Base-by-base conservation (phyloP, 2,329 filamentous ascomycete genomes). In the Fusarium sulawesiense region DNA sequence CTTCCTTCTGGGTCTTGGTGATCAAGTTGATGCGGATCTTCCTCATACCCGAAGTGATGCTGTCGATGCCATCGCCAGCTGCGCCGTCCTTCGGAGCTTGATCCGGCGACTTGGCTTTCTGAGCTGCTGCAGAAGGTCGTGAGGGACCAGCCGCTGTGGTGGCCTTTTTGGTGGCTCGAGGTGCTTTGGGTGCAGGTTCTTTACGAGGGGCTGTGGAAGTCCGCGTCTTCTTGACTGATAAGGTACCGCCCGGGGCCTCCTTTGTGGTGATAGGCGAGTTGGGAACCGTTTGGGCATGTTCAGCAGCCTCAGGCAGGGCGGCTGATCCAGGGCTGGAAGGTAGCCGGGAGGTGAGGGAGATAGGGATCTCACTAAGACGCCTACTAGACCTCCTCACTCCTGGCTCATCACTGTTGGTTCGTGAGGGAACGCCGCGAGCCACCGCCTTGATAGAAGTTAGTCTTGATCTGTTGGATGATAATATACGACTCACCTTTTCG, bases 21-120 rank as follows among this genome's bases (percentile, higher is more conserved):
- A 89, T 81, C 25, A 90, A 76, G 55, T 86, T 89, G 72, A 91
- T 88, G 75, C 86, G 89, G 61, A 91, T 87, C 76, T 86, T 89
- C 76, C 87, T 89, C 84, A 90, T 86, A 3, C 86, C 85, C 37
- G 81, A 82, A 0, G 87, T 86, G 64, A 91, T 82, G 51, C 80
- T 84, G 56, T 89, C 86, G 37, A 91, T 75, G 50, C 85, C 85
- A 49, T 83, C 79, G 4, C 44, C 49, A n/a, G 71, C 53, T 29
- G 68, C 50, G 3, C 55, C 68, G 8, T 66, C 67, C 21, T 64
- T 61, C 4, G 60, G 41, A 16, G 68, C 42, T 37, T 59, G 68
- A 30, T 68, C 57, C 8, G 64, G 47, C 2, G 68, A 61, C 48
- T 59, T 70, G n/a, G 48, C 42, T 58, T 63, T 73, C 30, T 57